Base-by-base conservation (phyloP, 2,329 filamentous ascomycete genomes). In the Pezicula radicicola region DNA sequence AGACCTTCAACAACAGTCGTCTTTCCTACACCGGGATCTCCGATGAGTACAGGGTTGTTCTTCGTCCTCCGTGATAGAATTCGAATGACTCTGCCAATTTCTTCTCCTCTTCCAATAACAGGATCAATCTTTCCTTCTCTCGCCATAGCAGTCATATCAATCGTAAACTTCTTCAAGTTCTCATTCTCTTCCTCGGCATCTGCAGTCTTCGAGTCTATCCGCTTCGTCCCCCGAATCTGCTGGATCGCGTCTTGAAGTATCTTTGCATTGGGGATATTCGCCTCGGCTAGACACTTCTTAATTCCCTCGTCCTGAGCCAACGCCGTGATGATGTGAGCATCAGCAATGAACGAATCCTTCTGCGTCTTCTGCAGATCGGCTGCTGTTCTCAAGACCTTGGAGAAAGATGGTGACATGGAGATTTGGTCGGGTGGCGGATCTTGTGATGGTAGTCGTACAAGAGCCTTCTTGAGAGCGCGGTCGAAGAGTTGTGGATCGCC, bases 11-110 rank as follows among this genome's bases (percentile, higher is more conserved):
- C 91, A 51, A 99, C 92, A 5, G 94, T 97, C 4, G 94, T 99
- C 78, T 99, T 99, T 67, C 94, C 94, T 21, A 97, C 94, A 85
- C 94, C 94, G 35, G 94, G 93, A 68, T 97, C 92, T 75, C 94
- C 94, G 59, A 99, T 97, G 60, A 99, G 82, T 46, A 97, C 93
- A 2, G 94, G 94, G 72, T 99, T 99, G 79, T 99, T 97, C 81
- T 97, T 97, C 56, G 93, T 97, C 67, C 93, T 83, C 68, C 94
- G 82, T 35, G 91, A 96, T 56, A 97, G 76, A 58, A 97, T 97
- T 52, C 93, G 86, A 60, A 97, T 84, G 21, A 96, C 92, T 65
- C 93, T 81, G 65, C 93, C 81, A 63, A 97, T 97, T 70, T 97
- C 94, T 67, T 97, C 93, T 69, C 97, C 93, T 72, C 93, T 84